Conservation (phyloP, 1,284 basidiomycete species). For the Tilletia indica region DNA sequence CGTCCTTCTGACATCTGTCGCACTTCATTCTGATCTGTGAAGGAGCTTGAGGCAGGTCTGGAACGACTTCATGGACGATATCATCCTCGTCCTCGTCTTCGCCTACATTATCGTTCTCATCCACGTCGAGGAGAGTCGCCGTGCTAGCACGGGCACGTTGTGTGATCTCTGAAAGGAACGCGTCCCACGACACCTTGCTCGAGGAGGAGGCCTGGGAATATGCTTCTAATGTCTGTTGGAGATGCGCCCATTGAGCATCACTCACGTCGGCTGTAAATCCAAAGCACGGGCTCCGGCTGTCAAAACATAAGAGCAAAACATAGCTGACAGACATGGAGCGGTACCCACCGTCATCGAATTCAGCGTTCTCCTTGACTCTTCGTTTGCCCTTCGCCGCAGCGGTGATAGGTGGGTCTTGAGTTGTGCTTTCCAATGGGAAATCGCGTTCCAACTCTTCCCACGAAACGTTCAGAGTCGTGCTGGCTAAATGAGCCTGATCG, state of each 20-base stretch:
- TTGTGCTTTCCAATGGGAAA: too few relatives aligned
- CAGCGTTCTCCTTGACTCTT: conserved; percentile 9
- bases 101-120: not conserved
- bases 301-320: not conserved
- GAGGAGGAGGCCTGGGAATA: not conserved
- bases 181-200: not conserved
- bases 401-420: not conserved
- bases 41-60: not conserved
- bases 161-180: not conserved
- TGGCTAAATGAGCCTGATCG: conserved; percentile 30
- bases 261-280: not conserved
- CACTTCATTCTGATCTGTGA: not conserved
- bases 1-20: not conserved
- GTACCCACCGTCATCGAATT: conserved; percentile 6
- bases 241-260: not conserved
- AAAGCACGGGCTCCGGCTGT: not conserved
- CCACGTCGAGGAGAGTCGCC: not conserved
- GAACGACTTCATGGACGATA: not conserved
- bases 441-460: not conserved
- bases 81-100: not conserved
- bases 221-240: not conserved
- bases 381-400: conserved; percentile 15
- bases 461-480: conserved; percentile 16
- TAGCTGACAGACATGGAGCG: not conserved
- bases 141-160: not conserved